Base-by-base conservation (phyloP, 768 basidiomycete species). In the Scleroderma citrinum region DNA sequence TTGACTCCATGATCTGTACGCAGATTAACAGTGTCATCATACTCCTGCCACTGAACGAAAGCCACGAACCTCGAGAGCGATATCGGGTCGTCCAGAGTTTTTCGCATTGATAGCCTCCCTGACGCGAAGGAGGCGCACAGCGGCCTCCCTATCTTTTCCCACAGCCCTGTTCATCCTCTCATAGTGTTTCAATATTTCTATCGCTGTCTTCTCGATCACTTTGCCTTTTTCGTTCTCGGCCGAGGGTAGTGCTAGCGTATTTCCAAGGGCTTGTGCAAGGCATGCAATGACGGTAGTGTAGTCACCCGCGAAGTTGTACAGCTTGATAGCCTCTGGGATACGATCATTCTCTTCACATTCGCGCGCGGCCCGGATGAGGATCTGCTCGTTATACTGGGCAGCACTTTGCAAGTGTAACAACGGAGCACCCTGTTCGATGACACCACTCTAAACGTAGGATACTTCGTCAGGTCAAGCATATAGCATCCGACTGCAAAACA, bases 241-340 rank as follows among this genome's bases (percentile, higher is more conserved):
- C n/a, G 64, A 62, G 0, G 84, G 81, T 55, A 87, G 77, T 2
- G 83, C 74, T 42, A 97, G 75, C 0, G 88, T 85, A 60, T 84
- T 87, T 14, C 93, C 92, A 2, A 99, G 76, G 2, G 91, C 90
- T 48, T 83, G 81, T 13, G 92, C 91, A 31, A 98, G 84, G 46
- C 89, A 90, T 7, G 82, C 76, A 36, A 97, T 80, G 47, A 98
- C 95, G 21, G 89, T 91, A 13, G 78, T 70, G 63, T 93, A 92
- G 54, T 94, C 88, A 30, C 90, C 89, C 1, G 94, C 94, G 32
- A 97, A 81, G 69, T 97, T 94, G 71, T 92, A 97, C 38, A 99
- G 72, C 63, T 93, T 92, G 71, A 98, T 92, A 3, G 93, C 92
- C 64, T 97, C 92, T 2, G 85, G 76, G 34, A 89, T 76, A 29